Percentiles rank a stretch among this genome's conserved stretches.
phyloP scores from a whole-genome alignment of 2,329 filamentous ascomycete genomes.

The Thelonectria discophora region DNA sequence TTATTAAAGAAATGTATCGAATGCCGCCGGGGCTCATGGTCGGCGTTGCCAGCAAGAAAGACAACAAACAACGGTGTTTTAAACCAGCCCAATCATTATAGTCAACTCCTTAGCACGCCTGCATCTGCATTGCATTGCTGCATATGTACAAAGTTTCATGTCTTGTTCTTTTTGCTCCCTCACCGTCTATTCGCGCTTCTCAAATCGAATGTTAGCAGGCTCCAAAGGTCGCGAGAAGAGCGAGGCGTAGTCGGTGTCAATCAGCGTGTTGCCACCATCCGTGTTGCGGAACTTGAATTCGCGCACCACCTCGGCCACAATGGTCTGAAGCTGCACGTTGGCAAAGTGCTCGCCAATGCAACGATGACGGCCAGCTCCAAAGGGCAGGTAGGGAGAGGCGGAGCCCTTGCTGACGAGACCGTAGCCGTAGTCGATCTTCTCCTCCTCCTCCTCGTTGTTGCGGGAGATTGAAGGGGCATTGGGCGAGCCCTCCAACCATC shows the following conservation, averaged over 20 bases:
- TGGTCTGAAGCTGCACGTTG: conserved; percentile 89
- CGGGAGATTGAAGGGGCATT: conserved; percentile 59
- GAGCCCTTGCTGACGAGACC: conserved; percentile 92
- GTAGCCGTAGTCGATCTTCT: conserved; percentile 92
- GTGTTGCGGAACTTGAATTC: conserved; percentile 82
- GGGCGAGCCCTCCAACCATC: conserved; percentile 78
- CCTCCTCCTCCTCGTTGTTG: conserved; percentile 68
- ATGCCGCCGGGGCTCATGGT: conserved; percentile 34
- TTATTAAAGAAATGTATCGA: conserved; percentile 39
- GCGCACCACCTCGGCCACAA: conserved; percentile 79
- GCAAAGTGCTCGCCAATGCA: conserved; percentile 98
- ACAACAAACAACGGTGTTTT: conserved; percentile 19
- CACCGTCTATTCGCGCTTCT: conserved; percentile 64
- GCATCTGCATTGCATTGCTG: conserved; percentile 39
- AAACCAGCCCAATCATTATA: conserved; percentile 40
- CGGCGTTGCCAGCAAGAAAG: conserved; percentile 33
- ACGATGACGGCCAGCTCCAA: conserved; percentile 90
- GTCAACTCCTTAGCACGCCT: conserved; percentile 39
- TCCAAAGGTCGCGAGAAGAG: conserved; percentile 78
- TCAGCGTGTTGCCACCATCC: conserved; percentile 73
- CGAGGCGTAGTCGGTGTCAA: conserved; percentile 74
- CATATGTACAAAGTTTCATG: conserved; percentile 40
- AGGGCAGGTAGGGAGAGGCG: conserved; percentile 89
- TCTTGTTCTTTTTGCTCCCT: conserved; percentile 24
- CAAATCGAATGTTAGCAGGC: conserved; percentile 78